Evolutionary conservation across 192 early-diverging fungal genomes (phyloP).

Genomic region (Phlyctochytrium arcticum): DNA sequence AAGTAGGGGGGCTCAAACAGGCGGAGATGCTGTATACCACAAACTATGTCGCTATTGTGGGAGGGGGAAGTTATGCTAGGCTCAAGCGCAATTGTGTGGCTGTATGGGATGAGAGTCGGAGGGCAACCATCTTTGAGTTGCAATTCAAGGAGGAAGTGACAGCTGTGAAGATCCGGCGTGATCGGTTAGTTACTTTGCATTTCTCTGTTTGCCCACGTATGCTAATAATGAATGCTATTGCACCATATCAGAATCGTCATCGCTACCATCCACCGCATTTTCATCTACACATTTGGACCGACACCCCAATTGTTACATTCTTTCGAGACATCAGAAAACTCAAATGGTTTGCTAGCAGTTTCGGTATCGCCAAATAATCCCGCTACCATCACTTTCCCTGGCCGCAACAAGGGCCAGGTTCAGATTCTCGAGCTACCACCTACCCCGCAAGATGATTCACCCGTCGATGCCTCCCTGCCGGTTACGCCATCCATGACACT

Average conservation of each 20-base stretch:
- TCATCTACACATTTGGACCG: slow-evolving; percentile 71
- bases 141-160: slow-evolving; percentile 79
- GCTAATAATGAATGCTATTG: neutral
- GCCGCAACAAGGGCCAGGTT: slow-evolving; percentile 76
- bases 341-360: slow-evolving; percentile 71
- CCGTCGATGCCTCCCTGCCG: neutral
- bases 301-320: slow-evolving; percentile 70
- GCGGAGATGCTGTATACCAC: slow-evolving; percentile 82
- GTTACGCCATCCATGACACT: slow-evolving; percentile 51
- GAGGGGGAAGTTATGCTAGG: slow-evolving; percentile 80
- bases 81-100: too few species aligned
- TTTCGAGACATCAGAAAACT: slow-evolving; percentile 82
- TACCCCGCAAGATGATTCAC: too few species aligned
- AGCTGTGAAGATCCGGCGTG: slow-evolving; percentile 70
- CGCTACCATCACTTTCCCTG: slow-evolving; percentile 70
- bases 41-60: slow-evolving; percentile 84
- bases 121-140: slow-evolving; percentile 65
- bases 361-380: slow-evolving; percentile 60
- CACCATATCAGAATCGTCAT: slow-evolving; percentile 66
- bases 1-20: slow-evolving; percentile 56
- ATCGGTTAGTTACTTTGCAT: slow-evolving; percentile 46
- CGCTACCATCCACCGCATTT: slow-evolving; percentile 69
- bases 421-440: slow-evolving; percentile 55
- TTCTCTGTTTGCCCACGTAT: neutral
- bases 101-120: slow-evolving; percentile 82